Conservation (phyloP, 148 eudicot species). For the Salicornia ramosissima region DNA sequence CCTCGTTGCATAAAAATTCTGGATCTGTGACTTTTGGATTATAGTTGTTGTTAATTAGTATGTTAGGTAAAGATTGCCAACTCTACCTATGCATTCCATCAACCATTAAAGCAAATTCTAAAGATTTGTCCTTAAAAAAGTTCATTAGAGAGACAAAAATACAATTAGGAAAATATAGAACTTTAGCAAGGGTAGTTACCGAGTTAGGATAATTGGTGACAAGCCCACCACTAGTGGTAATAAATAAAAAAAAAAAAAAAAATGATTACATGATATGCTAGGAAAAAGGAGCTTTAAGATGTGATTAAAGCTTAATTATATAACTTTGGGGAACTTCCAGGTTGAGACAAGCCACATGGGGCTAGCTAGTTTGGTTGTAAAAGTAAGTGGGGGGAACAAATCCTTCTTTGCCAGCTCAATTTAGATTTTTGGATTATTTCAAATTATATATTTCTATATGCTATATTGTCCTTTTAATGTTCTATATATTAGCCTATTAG, state of each 20-base stretch:
- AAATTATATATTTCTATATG: not conserved
- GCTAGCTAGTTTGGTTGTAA: conserved; percentile 18
- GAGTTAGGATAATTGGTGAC: conserved; percentile 6
- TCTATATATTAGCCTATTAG: not conserved
- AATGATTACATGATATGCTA: conserved; percentile 17
- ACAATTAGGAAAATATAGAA: not conserved
- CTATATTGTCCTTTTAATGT: conserved; percentile 5
- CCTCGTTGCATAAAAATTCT: too few relatives aligned
- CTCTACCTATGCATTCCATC: not conserved
- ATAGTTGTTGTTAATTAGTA: too few relatives aligned
- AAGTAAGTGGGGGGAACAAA: conserved; percentile 17
- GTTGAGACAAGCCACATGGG: conserved; percentile 33
- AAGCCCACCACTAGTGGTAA: not conserved
- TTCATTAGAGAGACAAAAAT: conserved; percentile 7
- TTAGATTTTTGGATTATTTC: conserved; percentile 5
- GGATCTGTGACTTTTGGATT: too few relatives aligned
- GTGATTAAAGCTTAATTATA: not conserved
- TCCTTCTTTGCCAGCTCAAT: conserved; percentile 16
- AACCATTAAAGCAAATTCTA: not conserved
- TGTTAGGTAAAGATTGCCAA: not conserved
- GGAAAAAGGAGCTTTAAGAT: conserved; percentile 16
- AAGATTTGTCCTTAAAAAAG: not conserved
- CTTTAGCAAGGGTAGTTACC: conserved; percentile 11
- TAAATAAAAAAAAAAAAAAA: conserved; percentile 15
- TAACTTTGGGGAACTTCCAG: conserved; percentile 19